Percentiles rank a stretch among this genome's conserved stretches.
Evolutionary conservation across 176 grass and related monocot species (phyloP).

Genomic region (Pharus latifolius): DNA sequence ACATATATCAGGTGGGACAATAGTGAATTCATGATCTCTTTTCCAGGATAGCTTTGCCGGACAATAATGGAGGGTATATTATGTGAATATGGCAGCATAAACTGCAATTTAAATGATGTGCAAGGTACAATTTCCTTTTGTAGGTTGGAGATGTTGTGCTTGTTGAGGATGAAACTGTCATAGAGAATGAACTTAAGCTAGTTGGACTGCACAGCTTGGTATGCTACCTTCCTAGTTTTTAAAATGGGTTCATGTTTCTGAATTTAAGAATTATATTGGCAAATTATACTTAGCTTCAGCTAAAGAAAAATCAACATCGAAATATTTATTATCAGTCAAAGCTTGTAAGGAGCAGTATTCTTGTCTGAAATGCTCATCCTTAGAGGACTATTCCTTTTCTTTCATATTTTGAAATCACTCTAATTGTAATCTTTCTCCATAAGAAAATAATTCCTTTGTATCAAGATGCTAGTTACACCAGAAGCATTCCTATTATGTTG

Average conservation of each 20-base stretch:
- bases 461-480: not conserved
- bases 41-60: not conserved
- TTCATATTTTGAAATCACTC: not conserved
- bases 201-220: conserved; percentile 67
- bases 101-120: not conserved
- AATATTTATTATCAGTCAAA: not conserved
- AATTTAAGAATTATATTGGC: not conserved
- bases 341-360: not conserved
- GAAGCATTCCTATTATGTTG: not conserved
- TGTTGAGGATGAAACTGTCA: conserved; percentile 78
- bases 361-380: not conserved
- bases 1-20: conserved; percentile 60
- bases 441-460: not conserved
- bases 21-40: not conserved
- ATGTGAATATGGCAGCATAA: not conserved
- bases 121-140: conserved; percentile 19
- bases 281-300: not conserved
- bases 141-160: conserved; percentile 96
- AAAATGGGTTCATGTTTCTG: not conserved
- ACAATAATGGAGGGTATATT: conserved; percentile 3
- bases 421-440: not conserved
- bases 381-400: not conserved
- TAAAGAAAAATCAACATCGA: not conserved
- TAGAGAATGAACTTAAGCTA: conserved; percentile 66
- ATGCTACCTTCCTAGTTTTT: conserved; percentile 9